Base-by-base conservation (phyloP, 2,329 filamentous ascomycete genomes). In the Colletotrichum sp. region DNA sequence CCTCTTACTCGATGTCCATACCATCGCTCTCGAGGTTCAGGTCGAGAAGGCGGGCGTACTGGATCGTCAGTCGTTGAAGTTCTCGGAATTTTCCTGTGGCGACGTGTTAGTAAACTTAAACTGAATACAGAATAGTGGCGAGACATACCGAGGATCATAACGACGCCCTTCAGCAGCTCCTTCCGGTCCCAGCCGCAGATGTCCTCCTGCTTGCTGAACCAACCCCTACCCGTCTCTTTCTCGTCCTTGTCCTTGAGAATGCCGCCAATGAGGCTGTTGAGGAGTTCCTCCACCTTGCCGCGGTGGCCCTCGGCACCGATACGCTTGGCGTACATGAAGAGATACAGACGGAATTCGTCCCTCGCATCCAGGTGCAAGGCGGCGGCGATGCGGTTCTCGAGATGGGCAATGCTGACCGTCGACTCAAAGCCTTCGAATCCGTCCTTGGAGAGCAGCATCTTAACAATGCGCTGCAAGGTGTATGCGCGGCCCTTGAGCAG, bases 321-420 rank as follows among this genome's bases (percentile, higher is more conserved):
- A 1, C 97, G 93, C 87, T 98, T 99, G 5, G 96, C 96, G 82
- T 99, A 99, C 96, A 99, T 99, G 81, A 96, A 94, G n/a, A 99
- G 88, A 82, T 99, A 99, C 2, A 98, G 89, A 73, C 95, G 92
- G 86, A 99, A 99, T 83, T 99, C 97, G 75, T 99, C 96, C 80
- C 93, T 94, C 0, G 97, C 94, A 5, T 94, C 95, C 1, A 99
- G 88, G 76, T 95, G 94, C 82, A 98, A 87, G 1, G 97, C 95
- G 6, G 95, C 98, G 4, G 97, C 96, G 62, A 99, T 93, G 52
- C 98, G 92, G 81, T 98, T 99, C 84, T 99, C 97, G 15, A 99
- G 88, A 86, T 99, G 97, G 8, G 96, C 96, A 78, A 99, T 96
- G 71, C 95, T 98, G 65, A 98, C 95, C 59, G 92, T 94, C 27